Evolutionary conservation across 2,329 filamentous ascomycete genomes (phyloP).

Genomic region (Coniochaeta pulveracea): DNA sequence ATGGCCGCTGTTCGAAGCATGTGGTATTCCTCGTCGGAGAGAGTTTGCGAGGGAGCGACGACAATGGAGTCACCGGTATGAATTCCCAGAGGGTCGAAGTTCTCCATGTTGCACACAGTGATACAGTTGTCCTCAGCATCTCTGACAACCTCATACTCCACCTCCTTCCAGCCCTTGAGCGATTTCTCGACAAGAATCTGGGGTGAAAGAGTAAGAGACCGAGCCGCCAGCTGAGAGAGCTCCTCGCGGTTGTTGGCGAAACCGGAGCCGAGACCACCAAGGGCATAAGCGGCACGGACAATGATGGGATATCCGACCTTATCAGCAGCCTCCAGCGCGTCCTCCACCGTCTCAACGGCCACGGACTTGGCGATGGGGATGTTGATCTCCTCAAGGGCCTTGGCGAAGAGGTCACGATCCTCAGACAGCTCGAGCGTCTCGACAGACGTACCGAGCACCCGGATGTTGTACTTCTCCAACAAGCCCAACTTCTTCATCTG

Average conservation of each 20-base stretch:
- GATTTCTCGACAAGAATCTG: conserved; percentile 98
- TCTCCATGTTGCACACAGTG: conserved; percentile 98
- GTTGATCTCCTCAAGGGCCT: conserved; percentile 91
- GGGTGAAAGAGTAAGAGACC: conserved; percentile 84
- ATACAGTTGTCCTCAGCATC: conserved; percentile 98
- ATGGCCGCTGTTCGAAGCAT: conserved; percentile 97
- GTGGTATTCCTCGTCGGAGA: conserved; percentile 98
- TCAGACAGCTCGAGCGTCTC: conserved; percentile 89
- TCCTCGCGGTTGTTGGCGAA: conserved; percentile 93
- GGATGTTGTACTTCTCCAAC: conserved; percentile 90
- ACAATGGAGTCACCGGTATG: conserved; percentile 99
- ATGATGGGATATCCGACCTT: conserved; percentile 94
- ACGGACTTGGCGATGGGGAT: conserved; percentile 97
- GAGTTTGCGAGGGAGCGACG: conserved; percentile 89
- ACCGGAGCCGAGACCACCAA: conserved; percentile 90
- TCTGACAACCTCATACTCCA: conserved; percentile 96
- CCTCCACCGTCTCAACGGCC: conserved; percentile 82
- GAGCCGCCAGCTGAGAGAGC: conserved; percentile 83
- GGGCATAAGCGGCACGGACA: conserved; percentile 89
- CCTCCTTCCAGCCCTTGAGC: conserved; percentile 98
- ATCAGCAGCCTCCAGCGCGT: conserved; percentile 78
- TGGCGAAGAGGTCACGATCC: conserved; percentile 91
- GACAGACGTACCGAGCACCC: conserved; percentile 90
- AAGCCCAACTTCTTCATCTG: conserved; percentile 94
- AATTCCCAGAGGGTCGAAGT: conserved; percentile 94